These are phyloP conservation scores for Chrysoporthe austroafricana DNA, from an alignment of 2,329 filamentous ascomycete genomes.

Conservation along the genomic window DNA sequence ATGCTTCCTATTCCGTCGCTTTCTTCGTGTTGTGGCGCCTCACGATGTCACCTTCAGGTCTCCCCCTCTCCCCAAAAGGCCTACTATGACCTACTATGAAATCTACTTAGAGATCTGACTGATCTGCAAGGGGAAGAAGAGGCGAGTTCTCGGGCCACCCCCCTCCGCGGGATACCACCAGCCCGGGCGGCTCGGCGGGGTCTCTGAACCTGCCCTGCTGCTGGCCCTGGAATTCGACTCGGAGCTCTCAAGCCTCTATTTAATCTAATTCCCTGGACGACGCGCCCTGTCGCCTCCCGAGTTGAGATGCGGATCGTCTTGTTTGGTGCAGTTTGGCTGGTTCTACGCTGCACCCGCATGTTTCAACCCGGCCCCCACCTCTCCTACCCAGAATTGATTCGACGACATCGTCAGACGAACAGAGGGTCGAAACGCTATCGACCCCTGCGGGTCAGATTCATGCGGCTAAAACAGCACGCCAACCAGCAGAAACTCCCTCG, in stretches of 20 bases:
- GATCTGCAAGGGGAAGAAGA: not conserved
- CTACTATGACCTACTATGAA: too few species aligned
- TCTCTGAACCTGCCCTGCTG: not conserved
- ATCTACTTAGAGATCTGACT: not conserved
- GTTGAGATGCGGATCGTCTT: slow-evolving; percentile 1
- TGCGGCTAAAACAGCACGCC: not conserved
- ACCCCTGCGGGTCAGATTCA: not conserved
- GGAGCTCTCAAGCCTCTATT: not conserved
- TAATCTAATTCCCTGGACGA: not conserved
- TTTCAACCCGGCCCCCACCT: slow-evolving; percentile 7
- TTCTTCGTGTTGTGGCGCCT: not conserved
- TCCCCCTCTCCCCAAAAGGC: not conserved
- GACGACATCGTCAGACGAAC: slow-evolving; percentile 15
- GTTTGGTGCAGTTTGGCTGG: slow-evolving; percentile 5
- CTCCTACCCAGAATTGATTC: slow-evolving; percentile 10
- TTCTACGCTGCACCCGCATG: slow-evolving; percentile 9
- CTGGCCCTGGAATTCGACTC: too few species aligned
- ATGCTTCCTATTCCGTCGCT: slow-evolving; percentile 6
- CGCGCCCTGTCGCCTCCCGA: not conserved
- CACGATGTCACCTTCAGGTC: not conserved
- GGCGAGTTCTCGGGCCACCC: not conserved
- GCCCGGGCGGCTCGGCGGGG: not conserved
- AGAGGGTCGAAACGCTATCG: not conserved
- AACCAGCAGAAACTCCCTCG: not conserved
- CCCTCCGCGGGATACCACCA: not conserved